Percentiles rank a stretch among this genome's conserved stretches.
These are phyloP conservation scores for Pythium brachiatum DNA, from an alignment of 352 stramenopile genomes.

Conservation along the genomic window DNA sequence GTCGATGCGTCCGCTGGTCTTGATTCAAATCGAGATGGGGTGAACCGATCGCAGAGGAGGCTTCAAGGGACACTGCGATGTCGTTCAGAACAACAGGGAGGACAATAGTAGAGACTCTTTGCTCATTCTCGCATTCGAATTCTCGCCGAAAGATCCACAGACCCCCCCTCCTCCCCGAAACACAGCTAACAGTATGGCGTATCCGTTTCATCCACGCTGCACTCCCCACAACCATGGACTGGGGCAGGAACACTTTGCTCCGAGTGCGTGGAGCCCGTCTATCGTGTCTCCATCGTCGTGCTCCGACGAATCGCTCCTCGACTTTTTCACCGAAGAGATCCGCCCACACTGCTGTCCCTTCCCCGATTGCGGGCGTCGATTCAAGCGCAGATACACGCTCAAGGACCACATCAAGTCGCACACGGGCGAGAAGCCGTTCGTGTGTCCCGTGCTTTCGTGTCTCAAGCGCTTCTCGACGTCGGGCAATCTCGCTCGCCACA, in stretches of 20 bases:
- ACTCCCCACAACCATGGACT: no score
- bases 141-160: not conserved
- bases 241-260: no score
- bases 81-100: no score
- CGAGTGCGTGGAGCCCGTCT: not conserved
- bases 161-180: not conserved
- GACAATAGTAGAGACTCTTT: no score
- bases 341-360: slow-evolving; percentile 35
- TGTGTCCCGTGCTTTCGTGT: slow-evolving; percentile 34
- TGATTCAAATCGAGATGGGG: no score
- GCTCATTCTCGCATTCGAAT: not conserved
- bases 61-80: no score
- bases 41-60: no score
- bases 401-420: slow-evolving; percentile 78
- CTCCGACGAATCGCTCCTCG: not conserved
- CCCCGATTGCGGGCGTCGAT: slow-evolving; percentile 40
- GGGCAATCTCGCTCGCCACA: slow-evolving; percentile 60
- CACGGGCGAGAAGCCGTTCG: slow-evolving; percentile 63
- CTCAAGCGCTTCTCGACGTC: slow-evolving; percentile 69
- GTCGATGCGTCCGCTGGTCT: no score
- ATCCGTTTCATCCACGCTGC: no score
- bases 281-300: not conserved
- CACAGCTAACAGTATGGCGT: not conserved
- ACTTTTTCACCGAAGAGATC: not conserved
- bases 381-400: slow-evolving; percentile 71